Percentiles rank a stretch among this genome's conserved stretches.
These are phyloP conservation scores for Solanum infundibuliforme DNA, from an alignment of 257 asterid genomes.

Conservation along the genomic window DNA sequence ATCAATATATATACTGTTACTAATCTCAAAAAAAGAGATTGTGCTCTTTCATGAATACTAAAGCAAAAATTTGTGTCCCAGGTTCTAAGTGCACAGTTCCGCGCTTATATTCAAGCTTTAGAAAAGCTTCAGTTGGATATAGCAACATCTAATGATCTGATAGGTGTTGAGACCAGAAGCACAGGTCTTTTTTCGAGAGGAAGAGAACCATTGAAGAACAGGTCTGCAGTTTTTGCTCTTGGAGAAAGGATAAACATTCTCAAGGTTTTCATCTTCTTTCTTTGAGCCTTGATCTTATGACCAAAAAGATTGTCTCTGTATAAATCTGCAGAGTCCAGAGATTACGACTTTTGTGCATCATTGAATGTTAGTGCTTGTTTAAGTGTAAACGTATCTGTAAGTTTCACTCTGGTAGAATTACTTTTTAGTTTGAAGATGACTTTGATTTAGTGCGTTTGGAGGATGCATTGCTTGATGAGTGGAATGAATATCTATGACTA, in stretches of 20 bases:
- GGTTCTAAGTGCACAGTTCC: slow-evolving; percentile 89
- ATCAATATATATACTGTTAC: background rate
- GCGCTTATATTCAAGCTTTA: slow-evolving; percentile 96
- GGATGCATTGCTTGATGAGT: background rate
- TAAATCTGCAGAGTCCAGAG: background rate
- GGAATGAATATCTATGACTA: background rate
- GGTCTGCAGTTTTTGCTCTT: slow-evolving; percentile 95
- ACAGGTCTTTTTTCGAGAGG: slow-evolving; percentile 85
- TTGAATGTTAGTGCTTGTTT: background rate
- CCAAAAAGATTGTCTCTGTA: background rate
- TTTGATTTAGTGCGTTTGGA: background rate
- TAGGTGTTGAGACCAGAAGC: slow-evolving; percentile 95
- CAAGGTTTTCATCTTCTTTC: slow-evolving; percentile 43
- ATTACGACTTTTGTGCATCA: background rate
- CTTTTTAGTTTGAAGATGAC: background rate
- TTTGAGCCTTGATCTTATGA: background rate
- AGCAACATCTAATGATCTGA: slow-evolving; percentile 93
- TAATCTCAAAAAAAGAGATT: background rate
- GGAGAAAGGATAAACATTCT: slow-evolving; percentile 96
- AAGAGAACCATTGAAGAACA: slow-evolving; percentile 96
- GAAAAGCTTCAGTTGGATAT: slow-evolving; percentile 97
- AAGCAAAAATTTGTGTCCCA: slow-evolving; percentile 10
- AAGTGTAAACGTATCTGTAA: background rate
- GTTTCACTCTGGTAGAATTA: background rate
- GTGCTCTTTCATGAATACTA: background rate